These are phyloP conservation scores for Gillenia trifoliata DNA, from an alignment of 306 rosid species.

Conservation along the genomic window DNA sequence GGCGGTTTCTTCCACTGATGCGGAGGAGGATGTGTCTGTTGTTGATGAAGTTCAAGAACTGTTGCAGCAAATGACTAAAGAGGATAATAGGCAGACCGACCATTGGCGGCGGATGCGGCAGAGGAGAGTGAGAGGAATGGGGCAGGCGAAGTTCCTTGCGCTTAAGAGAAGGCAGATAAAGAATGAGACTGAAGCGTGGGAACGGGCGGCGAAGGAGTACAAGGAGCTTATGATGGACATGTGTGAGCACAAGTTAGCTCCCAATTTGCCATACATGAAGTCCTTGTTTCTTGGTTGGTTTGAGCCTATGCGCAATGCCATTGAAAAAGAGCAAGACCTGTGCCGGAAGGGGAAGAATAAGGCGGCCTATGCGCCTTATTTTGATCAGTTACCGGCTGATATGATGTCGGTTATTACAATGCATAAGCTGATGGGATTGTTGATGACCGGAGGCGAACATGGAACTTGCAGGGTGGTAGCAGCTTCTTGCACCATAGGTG, in stretches of 20 bases:
- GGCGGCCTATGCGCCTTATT: conserved; percentile 43
- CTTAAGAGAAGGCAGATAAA: conserved; percentile 70
- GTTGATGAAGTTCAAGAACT: conserved; percentile 46
- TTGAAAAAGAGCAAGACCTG: conserved; percentile 62
- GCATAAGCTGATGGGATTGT: conserved; percentile 84
- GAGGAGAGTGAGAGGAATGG: conserved; percentile 33
- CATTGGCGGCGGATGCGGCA: conserved; percentile 21
- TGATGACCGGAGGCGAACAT: conserved; percentile 62
- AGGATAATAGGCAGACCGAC: conserved; percentile 32
- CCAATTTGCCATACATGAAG: conserved; percentile 87
- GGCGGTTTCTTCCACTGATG: conserved; percentile 56
- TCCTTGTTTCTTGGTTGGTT: conserved; percentile 94
- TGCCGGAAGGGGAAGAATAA: conserved; percentile 40
- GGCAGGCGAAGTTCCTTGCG: conserved; percentile 32
- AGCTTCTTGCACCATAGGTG: conserved; percentile 65
- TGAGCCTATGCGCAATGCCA: conserved; percentile 72
- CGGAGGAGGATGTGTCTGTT: conserved; percentile 52
- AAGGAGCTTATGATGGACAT: conserved; percentile 81
- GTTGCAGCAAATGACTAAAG: conserved; percentile 47
- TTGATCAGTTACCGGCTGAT: conserved; percentile 68
- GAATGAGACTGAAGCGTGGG: conserved; percentile 88
- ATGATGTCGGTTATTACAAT: conserved; percentile 87
- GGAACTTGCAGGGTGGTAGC: conserved; percentile 59
- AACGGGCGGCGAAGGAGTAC: conserved; percentile 70
- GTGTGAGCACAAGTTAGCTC: conserved; percentile 88